Evolutionary conservation across 805 yeast species (phyloP).

Genomic region (Yarrowia porcina): DNA sequence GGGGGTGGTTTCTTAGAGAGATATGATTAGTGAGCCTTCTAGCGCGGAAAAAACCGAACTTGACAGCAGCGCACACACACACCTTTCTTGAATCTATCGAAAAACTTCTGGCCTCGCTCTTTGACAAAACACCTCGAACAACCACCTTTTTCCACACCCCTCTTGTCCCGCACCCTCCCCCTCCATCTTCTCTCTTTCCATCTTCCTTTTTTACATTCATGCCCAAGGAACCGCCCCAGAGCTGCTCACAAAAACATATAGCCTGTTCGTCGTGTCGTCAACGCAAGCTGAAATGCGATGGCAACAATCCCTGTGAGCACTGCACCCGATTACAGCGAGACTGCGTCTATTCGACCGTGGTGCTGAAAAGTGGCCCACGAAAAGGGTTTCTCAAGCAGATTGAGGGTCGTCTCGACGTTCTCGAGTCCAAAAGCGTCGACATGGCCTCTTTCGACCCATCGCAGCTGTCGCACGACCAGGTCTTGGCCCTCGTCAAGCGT

Average conservation of each 20-base stretch:
- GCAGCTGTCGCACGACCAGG: conserved; percentile 4
- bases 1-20: background rate
- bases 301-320: conserved; percentile 4
- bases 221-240: conserved; percentile 2
- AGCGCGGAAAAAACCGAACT: background rate
- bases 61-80: conserved; percentile 8
- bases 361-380: conserved; percentile 6
- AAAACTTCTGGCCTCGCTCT: background rate
- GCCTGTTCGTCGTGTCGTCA: conserved; percentile 17
- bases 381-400: conserved; percentile 15
- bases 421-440: background rate
- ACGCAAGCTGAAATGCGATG: conserved; percentile 17
- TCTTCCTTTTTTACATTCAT: background rate
- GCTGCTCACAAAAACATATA: conserved; percentile 1
- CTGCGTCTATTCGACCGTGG: conserved; percentile 15
- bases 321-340: conserved; percentile 10
- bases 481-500: background rate
- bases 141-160: background rate
- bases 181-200: conserved; percentile 4
- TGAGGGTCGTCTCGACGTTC: conserved; percentile 6
- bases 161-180: background rate
- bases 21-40: conserved; percentile 9
- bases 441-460: conserved; percentile 3
- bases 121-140: background rate
- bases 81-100: background rate